Evolutionary conservation across 2,329 filamentous ascomycete species (phyloP), one percentile per base, ranked within the genome.

Genomic region (Alternaria infectoria): DNA sequence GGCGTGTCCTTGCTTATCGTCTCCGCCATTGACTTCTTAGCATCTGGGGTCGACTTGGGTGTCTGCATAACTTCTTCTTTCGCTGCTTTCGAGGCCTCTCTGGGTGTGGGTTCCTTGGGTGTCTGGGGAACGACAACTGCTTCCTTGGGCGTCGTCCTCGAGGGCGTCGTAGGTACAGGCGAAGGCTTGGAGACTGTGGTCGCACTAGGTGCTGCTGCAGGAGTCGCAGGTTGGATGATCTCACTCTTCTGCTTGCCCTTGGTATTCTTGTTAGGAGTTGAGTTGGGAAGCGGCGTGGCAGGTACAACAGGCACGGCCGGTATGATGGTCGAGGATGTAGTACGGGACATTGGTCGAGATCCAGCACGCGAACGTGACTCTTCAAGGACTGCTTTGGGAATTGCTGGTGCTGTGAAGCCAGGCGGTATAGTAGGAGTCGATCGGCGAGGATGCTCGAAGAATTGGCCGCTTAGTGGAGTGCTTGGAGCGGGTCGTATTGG

Each of bases 361-460:
- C 59, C 66, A 12, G 67, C 57, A n/a, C 66, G 62, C 28, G 63
- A 65, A 36, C 54, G 54, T 8, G 62, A 60, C 11, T 79, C 76
- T 36, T 75, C 76, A 32, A 62, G 57, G 5, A 74, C 50, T 21
- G 63, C 32, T 45, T 68, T 71, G 5, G 76, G 69, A 15, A 74
- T 59, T 12, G 66, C 75, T 15, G 80, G 74, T 25, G 69, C 72
- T 10, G 77, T 73, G 49, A 85, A 80, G 5, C 83, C 82, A 17
- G 83, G 83, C 12, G 83, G 83, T 26, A 84, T 77, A 1, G 80
- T 79, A 1, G 82, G 82, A 10, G 82, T 84, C 13, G 81, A 74
- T 23, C 80, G 78, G 36, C 81, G 78, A 54, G 78, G 78, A 59
- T 79, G 78, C 44, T 78, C 73, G 32, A 79, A 66, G 19, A 74